Base-by-base conservation (phyloP, 2,329 filamentous ascomycete genomes). In the Decorospora gaudefroyi region DNA sequence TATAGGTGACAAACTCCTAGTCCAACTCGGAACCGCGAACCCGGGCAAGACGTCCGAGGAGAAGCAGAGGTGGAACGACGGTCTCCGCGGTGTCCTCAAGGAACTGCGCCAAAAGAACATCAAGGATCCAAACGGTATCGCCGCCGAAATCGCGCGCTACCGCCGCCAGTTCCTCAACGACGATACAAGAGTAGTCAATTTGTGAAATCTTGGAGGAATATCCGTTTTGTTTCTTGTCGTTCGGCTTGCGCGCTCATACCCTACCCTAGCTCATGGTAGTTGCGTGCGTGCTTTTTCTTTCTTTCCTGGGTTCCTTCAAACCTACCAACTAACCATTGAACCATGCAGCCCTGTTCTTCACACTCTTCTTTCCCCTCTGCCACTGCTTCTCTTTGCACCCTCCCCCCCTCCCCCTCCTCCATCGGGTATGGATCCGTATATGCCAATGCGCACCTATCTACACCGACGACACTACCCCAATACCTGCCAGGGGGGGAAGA, bases 1-100 rank as follows among this genome's bases (percentile, higher is more conserved):
- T 45, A 42, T 72, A 90, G 87, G 89, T 75, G 83, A 86, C 68
- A 81, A 84, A 65, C 84, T 90, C 53, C 81, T 90, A 53, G 77
- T 87, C 43, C 83, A 87, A 56, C 79, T 90, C 39, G 86, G 86
- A 30, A 83, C 79, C 32, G 78, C 82, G 30, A 82, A 85, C 27
- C 69, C 70, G 50, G 82, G 82, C 53, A 84, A 82, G 63, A 79
- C 76, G 28, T 79, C 79, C 55, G 79, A 83, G 46, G 78, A 84
- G 51, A 80, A 80, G 64, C 74, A 77, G 43, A 75, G 76, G 49
- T 74, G 69, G 69, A 70, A 67, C 19, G 61, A 65, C 28, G 71
- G 69, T 25, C 52, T 74, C 29, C 67, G 63, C 33, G 49, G 52
- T 28, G 65, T 74, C 9, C 53, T 74, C 11, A 69, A 68, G 32